A percentile compares a stretch with the other conserved stretches of the same genome.
Evolutionary conservation across 2,329 filamentous ascomycete species (phyloP).

Genomic region (Talaromyces sp.): DNA sequence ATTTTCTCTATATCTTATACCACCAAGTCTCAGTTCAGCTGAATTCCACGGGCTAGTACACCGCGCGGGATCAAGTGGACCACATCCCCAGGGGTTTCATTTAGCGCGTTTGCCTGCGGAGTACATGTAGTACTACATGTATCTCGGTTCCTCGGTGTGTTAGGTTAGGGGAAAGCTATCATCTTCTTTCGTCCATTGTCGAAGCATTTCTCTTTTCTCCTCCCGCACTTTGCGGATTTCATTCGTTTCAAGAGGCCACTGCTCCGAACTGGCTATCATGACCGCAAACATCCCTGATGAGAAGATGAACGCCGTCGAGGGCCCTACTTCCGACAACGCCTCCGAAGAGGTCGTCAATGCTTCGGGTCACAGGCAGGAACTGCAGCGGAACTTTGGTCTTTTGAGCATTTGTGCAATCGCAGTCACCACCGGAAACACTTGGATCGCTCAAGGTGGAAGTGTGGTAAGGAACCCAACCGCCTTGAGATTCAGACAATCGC

Average conservation of each 20-base stretch:
- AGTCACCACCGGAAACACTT: slow-evolving; percentile 60
- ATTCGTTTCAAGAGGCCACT: not conserved
- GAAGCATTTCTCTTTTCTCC: not conserved
- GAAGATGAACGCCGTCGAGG: slow-evolving; percentile 19
- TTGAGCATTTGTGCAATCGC: slow-evolving; percentile 56
- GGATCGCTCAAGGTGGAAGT: slow-evolving; percentile 59
- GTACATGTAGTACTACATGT: not conserved
- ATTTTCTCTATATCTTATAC: not conserved
- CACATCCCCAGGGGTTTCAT: not conserved
- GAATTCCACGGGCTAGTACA: not conserved
- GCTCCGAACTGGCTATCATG: slow-evolving; percentile 11
- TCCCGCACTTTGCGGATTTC: not conserved
- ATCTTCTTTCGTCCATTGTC: not conserved
- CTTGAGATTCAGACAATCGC: slow-evolving; percentile 3
- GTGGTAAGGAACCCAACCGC: slow-evolving; percentile 48
- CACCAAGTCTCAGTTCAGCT: not conserved
- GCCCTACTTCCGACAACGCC: slow-evolving; percentile 20
- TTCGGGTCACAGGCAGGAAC: slow-evolving; percentile 59
- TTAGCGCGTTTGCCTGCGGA: not conserved
- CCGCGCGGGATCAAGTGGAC: not conserved
- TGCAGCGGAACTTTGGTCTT: slow-evolving; percentile 58
- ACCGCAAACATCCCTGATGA: slow-evolving; percentile 15
- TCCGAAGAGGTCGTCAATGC: slow-evolving; percentile 51
- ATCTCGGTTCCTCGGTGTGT: not conserved
- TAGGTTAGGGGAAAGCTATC: not conserved